These are phyloP conservation scores for Cadophora malorum DNA, from an alignment of 2,329 filamentous ascomycete genomes.

Conservation along the genomic window DNA sequence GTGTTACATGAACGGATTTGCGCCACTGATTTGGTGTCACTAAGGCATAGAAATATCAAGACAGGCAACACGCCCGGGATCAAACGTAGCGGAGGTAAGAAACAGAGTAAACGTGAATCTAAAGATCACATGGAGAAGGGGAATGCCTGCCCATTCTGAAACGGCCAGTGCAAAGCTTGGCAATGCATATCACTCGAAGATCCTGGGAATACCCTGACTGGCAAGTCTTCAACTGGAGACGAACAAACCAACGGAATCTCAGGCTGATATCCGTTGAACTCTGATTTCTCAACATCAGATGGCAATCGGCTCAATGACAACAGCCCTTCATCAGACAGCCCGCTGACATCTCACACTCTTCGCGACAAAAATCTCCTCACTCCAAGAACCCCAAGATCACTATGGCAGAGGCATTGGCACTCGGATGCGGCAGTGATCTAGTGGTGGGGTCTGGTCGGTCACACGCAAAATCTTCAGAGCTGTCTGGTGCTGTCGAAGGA, in stretches of 20 bases:
- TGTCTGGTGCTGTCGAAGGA: not conserved
- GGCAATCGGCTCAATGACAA: slow-evolving; percentile 7
- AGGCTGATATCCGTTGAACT: slow-evolving; percentile 1
- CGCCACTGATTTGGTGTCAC: too few relatives aligned
- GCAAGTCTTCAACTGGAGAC: slow-evolving; percentile 4
- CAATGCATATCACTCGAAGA: slow-evolving; percentile 1
- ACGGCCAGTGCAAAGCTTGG: slow-evolving; percentile 9
- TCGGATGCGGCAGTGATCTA: not conserved
- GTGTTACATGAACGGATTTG: not conserved
- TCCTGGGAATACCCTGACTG: not conserved
- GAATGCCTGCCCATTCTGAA: not conserved
- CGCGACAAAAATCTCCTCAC: not conserved
- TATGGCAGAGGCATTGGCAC: not conserved
- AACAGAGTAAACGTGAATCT: not conserved
- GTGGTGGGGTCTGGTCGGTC: not conserved
- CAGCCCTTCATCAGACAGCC: slow-evolving; percentile 6
- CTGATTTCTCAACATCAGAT: not conserved
- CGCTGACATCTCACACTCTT: slow-evolving; percentile 4
- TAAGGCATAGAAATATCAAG: not conserved
- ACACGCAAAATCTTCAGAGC: too few relatives aligned
- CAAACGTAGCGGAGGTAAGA: not conserved
- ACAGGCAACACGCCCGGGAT: not conserved
- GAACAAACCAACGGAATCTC: not conserved
- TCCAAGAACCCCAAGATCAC: slow-evolving; percentile 7
- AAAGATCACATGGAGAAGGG: not conserved